A percentile compares a stretch with the other conserved stretches of the same genome.
phyloP scores from a whole-genome alignment of 305 asterid genomes.

The Rubia occidens region DNA sequence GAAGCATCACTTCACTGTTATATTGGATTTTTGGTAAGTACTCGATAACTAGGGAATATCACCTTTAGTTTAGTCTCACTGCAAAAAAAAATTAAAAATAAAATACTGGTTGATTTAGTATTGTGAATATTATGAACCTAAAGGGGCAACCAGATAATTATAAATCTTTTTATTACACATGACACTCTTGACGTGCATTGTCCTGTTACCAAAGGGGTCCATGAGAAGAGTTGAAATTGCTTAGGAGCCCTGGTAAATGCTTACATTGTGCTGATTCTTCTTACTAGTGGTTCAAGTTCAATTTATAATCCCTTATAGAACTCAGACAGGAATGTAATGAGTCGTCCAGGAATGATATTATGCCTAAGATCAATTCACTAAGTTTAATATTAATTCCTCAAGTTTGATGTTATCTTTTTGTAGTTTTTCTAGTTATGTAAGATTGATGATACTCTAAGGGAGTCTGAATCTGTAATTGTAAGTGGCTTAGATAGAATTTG shows the following conservation, averaged over 20 bases:
- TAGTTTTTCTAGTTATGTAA: neutral
- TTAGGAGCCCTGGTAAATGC: neutral
- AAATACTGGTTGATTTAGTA: neutral
- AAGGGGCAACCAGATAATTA: neutral
- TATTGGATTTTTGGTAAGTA: neutral
- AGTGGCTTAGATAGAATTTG: neutral
- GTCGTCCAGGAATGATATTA: neutral
- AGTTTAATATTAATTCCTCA: neutral
- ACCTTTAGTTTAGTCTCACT: neutral
- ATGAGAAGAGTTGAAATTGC: neutral
- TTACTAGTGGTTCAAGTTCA: neutral
- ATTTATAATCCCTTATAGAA: neutral
- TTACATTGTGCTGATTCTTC: neutral
- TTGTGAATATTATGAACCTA: neutral
- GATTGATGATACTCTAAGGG: conserved; percentile 4
- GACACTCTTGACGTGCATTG: neutral
- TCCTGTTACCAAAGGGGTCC: neutral
- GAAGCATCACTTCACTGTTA: neutral
- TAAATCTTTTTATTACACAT: neutral
- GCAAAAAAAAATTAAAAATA: neutral
- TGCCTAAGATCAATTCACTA: neutral
- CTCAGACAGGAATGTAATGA: neutral
- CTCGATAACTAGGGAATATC: neutral
- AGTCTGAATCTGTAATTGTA: neutral
- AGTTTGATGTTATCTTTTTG: neutral